Evolutionary conservation across 352 stramenopile species (phyloP).

Genomic region (Globisporangium ultimum): DNA sequence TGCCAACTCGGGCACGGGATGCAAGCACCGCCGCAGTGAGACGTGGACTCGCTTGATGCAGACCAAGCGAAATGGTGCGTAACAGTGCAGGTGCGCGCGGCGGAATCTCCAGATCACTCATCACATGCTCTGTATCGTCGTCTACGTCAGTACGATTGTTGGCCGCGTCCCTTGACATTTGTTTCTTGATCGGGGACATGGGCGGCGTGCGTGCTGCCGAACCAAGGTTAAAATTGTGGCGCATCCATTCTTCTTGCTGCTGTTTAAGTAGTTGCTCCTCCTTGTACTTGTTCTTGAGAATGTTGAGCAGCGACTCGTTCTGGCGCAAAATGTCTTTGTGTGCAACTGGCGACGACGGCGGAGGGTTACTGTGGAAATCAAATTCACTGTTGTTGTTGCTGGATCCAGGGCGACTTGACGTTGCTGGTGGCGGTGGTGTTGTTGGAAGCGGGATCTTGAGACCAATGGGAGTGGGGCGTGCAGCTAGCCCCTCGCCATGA

Average conservation of each 20-base stretch:
- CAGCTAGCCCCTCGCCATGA: not conserved
- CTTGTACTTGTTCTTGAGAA: conserved; percentile 57
- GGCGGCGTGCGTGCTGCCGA: conserved; percentile 11
- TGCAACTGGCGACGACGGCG: conserved; percentile 59
- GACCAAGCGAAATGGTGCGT: conserved; percentile 41
- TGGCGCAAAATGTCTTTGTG: conserved; percentile 58
- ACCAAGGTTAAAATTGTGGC: conserved; percentile 25
- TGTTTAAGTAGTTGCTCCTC: conserved; percentile 68
- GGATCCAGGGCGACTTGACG: not conserved
- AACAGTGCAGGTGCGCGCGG: conserved; percentile 29
- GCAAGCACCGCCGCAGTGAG: conserved; percentile 43
- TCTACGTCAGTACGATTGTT: not conserved
- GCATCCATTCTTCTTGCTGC: conserved; percentile 77
- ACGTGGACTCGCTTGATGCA: conserved; percentile 38
- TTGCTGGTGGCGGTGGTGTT: not conserved
- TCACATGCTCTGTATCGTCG: conserved; percentile 16
- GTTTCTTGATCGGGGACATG: conserved; percentile 26
- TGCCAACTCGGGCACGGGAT: conserved; percentile 33
- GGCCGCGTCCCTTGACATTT: not conserved
- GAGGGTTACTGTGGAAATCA: conserved; percentile 25
- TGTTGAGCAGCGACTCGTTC: conserved; percentile 55
- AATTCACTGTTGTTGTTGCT: conserved; percentile 12
- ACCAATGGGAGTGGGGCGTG: not conserved
- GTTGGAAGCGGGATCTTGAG: conserved; percentile 12
- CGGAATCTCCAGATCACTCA: conserved; percentile 20